Conservation (phyloP, 768 basidiomycete species). For the Roridomyces roridus region DNA sequence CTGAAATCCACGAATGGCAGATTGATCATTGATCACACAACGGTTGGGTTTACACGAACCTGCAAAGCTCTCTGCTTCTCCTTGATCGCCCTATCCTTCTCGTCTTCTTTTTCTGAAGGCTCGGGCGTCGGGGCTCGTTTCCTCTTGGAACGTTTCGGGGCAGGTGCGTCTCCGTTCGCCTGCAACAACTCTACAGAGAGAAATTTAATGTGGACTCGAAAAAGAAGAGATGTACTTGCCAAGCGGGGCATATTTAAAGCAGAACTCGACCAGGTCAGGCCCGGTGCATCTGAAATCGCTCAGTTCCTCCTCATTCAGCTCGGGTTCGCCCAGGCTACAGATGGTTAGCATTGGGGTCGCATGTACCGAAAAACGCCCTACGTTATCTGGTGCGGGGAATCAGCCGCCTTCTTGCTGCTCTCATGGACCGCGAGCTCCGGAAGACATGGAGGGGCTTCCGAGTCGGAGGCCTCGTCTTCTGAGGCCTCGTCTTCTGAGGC, state of each 20-base stretch:
- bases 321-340: slow-evolving; percentile 8
- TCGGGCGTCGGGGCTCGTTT: neutral
- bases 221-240: neutral
- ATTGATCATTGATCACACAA: no score
- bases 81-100: neutral
- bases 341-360: no score
- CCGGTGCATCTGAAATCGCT: neutral
- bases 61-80: no score
- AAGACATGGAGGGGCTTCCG: no score
- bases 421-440: slow-evolving; percentile 15
- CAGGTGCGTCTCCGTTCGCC: slow-evolving; percentile 16
- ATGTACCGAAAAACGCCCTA: neutral
- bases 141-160: neutral
- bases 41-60: no score
- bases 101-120: neutral
- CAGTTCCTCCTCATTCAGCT: neutral
- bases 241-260: slow-evolving; percentile 10
- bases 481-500: no score
- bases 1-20: no score
- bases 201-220: neutral
- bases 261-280: slow-evolving; percentile 5
- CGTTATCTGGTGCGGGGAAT: slow-evolving; percentile 18
- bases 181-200: slow-evolving; percentile 3
- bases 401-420: slow-evolving; percentile 17
- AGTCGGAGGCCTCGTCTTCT: no score